Percentiles rank a stretch among this genome's conserved stretches.
phyloP scores from a whole-genome alignment of 495 filamentous ascomycete genomes.

The Monascus purpureus region DNA sequence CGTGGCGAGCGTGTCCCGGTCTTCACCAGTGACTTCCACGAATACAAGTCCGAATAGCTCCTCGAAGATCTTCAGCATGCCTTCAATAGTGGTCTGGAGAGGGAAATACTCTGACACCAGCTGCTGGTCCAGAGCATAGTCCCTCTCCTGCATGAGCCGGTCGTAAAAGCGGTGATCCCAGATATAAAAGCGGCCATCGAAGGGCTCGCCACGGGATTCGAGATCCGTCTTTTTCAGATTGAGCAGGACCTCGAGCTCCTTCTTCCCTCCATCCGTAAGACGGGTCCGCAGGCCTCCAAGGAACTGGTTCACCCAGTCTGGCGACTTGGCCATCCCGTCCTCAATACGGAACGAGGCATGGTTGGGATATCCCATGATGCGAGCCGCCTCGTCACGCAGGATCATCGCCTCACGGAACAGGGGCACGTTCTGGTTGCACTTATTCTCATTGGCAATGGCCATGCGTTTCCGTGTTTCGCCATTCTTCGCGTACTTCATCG shows the following conservation, averaged over 20 bases:
- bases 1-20: constrained; percentile 39
- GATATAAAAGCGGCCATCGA: constrained; percentile 70
- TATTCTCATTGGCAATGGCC: constrained; percentile 56
- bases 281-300: constrained; percentile 63
- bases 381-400: constrained; percentile 83
- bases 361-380: constrained; percentile 80
- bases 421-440: constrained; percentile 73
- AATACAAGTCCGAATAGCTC: constrained; percentile 84
- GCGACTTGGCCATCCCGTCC: constrained; percentile 94
- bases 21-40: constrained; percentile 57
- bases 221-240: constrained; percentile 72
- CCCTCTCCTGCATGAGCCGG: constrained; percentile 80
- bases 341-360: constrained; percentile 87
- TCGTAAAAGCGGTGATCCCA: constrained; percentile 89
- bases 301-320: constrained; percentile 74
- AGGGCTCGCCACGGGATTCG: constrained; percentile 37
- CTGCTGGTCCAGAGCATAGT: constrained; percentile 78
- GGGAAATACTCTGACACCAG: constrained; percentile 93
- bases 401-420: constrained; percentile 80
- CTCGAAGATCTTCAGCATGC: constrained; percentile 93
- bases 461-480: constrained; percentile 41
- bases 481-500: constrained; percentile 47
- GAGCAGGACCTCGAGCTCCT: constrained; percentile 59
- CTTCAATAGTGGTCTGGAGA: constrained; percentile 63
- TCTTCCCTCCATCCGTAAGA: constrained; percentile 59